Percentiles rank a stretch among this genome's conserved stretches.
phyloP scores from a whole-genome alignment of 1,139 yeast genomes.

The Diutina ranongensis region DNA sequence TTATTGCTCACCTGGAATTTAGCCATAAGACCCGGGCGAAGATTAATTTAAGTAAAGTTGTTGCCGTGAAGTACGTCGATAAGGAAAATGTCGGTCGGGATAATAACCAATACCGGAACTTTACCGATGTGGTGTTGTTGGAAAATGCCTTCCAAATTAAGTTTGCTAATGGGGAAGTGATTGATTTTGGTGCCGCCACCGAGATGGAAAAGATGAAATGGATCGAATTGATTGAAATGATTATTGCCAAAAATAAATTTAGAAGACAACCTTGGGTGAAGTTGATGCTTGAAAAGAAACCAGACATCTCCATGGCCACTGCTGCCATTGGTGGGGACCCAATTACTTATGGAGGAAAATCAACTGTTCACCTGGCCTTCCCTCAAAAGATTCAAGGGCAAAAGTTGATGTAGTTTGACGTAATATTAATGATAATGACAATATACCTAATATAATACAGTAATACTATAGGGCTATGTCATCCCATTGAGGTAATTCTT shows the following conservation, averaged over 20 bases:
- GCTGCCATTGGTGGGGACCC: neutral
- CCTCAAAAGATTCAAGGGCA: neutral
- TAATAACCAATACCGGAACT: conserved; percentile 33
- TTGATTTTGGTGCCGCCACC: conserved; percentile 60
- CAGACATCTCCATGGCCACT: neutral
- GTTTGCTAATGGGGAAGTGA: conserved; percentile 58
- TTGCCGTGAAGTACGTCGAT: conserved; percentile 41
- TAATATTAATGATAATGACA: neutral
- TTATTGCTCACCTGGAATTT: conserved; percentile 55
- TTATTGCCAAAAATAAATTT: conserved; percentile 42
- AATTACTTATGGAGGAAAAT: neutral
- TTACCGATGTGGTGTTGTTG: conserved; percentile 51
- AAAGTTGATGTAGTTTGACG: neutral
- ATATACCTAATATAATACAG: neutral
- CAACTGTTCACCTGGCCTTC: conserved; percentile 2
- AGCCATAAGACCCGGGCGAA: conserved; percentile 54
- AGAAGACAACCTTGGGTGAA: conserved; percentile 67
- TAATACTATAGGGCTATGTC: no score
- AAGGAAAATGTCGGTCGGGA: conserved; percentile 23
- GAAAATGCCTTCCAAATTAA: conserved; percentile 54
- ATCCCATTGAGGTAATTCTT: no score
- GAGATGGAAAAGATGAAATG: conserved; percentile 43
- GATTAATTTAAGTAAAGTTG: conserved; percentile 52
- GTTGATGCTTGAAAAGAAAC: conserved; percentile 20
- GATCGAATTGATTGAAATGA: conserved; percentile 41